Evolutionary conservation across 2,329 filamentous ascomycete genomes (phyloP), one percentile per base, ranked within the genome.

Genomic region (Ceratocystis smalleyi): DNA sequence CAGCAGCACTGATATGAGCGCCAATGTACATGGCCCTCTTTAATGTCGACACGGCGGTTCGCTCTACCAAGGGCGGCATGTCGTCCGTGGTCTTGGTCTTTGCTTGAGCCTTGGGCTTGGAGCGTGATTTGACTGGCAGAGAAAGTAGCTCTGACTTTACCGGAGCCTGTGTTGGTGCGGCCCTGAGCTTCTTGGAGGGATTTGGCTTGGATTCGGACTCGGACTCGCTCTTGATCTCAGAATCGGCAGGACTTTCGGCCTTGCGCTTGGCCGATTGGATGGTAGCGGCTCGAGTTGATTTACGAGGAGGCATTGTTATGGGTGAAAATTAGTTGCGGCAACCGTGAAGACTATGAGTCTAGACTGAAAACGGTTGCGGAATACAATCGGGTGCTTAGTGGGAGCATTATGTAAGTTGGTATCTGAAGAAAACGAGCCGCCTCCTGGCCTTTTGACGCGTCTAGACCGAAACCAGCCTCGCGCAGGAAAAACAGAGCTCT

Each of bases 1-100:
- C 92, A 32, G 94, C 91, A 68, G 83, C 85, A 74, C 88, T 94
- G 67, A 97, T 90, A 73, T 99, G 94, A 0, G 94, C 94, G 17
- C 94, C 94, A 64, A 99, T 86, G 70, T 88, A 86, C 81, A 96
- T 88, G 12, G 78, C 74, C 72, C 79, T 81, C 72, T 86, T 85
- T 67, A 92, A 77, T 0, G 84, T 83, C 12, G 74, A 69, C 35
- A 84, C 74, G 3, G 79, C 75, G 0, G 90, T 91, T 43, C 94
- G 82, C 30, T 79, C 76, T 22, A 84, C 86, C 1, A 96, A 74
- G 12, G 66, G 62, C 0, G 88, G 84, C 78, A 83, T 83, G 30
- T 69, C 69, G 64, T 77, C 76, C 12, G 64, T n/a, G 6, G 54
- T 64, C 32, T 77, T 76, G 27, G 72, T 71, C 59, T 75, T 74